Evolutionary conservation across 2,329 filamentous ascomycete genomes (phyloP).

Genomic region (Cladosporium sp.): DNA sequence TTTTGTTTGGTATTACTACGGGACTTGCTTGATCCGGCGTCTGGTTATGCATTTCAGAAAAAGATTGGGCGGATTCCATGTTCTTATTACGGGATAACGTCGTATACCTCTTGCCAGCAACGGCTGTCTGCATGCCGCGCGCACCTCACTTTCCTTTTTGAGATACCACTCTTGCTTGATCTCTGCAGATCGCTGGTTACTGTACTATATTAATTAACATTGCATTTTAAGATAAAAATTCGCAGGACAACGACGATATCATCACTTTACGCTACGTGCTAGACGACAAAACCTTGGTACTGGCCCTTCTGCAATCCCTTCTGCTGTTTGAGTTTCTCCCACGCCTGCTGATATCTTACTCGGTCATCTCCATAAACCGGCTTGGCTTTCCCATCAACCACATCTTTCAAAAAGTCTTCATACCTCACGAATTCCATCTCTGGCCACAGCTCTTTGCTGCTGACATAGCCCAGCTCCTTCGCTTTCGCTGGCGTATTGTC

Average conservation of each 20-base stretch:
- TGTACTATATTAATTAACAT: slow-evolving; percentile 9
- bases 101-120: background rate
- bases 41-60: slow-evolving; percentile 7
- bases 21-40: slow-evolving; percentile 14
- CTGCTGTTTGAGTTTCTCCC: background rate
- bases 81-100: background rate
- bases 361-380: background rate
- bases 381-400: slow-evolving; percentile 37
- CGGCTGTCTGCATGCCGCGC: background rate
- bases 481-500: slow-evolving; percentile 54
- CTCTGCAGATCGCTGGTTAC: background rate
- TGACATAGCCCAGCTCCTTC: slow-evolving; percentile 47
- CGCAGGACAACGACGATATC: background rate
- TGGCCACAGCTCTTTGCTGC: slow-evolving; percentile 51
- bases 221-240: background rate
- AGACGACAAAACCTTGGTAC: background rate
- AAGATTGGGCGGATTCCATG: slow-evolving; percentile 13
- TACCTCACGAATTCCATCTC: slow-evolving; percentile 43
- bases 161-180: slow-evolving; percentile 14
- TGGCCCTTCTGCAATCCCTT: background rate
- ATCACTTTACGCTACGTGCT: too few relatives aligned
- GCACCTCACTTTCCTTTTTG: slow-evolving; percentile 6
- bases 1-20: background rate
- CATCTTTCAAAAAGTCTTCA: slow-evolving; percentile 37
- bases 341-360: background rate